Evolutionary conservation across 495 filamentous ascomycete genomes (phyloP).

Genomic region (Neurospora pannonica): DNA sequence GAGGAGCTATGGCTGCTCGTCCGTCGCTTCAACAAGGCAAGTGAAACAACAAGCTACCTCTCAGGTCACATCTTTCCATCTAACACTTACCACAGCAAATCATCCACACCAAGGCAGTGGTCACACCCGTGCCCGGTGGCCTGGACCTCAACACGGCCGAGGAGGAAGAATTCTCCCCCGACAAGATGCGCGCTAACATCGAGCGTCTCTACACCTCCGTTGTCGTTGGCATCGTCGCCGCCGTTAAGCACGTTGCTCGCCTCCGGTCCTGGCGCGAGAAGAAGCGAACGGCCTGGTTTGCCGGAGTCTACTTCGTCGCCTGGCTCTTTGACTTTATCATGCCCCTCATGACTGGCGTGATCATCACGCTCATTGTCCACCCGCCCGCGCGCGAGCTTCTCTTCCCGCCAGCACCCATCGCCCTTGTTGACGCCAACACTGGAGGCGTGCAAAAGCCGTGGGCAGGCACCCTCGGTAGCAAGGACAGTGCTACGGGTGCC

Average conservation of each 20-base stretch:
- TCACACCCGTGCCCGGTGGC: slow-evolving; percentile 37
- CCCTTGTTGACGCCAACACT: slow-evolving; percentile 50
- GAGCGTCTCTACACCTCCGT: slow-evolving; percentile 82
- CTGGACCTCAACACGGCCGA: slow-evolving; percentile 77
- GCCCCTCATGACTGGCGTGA: slow-evolving; percentile 43
- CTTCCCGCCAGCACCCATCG: slow-evolving; percentile 67
- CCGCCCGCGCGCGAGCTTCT: slow-evolving; percentile 52
- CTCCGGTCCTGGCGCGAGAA: slow-evolving; percentile 75
- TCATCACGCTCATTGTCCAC: slow-evolving; percentile 59
- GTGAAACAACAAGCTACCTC: too few species aligned
- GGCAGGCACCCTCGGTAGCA: slow-evolving; percentile 61
- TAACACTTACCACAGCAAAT: slow-evolving; percentile 52
- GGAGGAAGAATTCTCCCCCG: slow-evolving; percentile 77
- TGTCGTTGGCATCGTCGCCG: slow-evolving; percentile 54
- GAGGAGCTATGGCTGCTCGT: slow-evolving; percentile 77
- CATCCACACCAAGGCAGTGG: slow-evolving; percentile 70
- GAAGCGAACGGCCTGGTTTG: slow-evolving; percentile 58
- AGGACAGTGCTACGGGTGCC: slow-evolving; percentile 71
- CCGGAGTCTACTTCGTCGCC: slow-evolving; percentile 56
- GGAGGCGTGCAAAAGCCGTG: slow-evolving; percentile 61
- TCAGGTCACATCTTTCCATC: too few species aligned
- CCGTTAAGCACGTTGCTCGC: slow-evolving; percentile 64
- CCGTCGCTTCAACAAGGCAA: slow-evolving; percentile 75
- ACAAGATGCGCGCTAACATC: slow-evolving; percentile 72
- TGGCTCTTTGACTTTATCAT: slow-evolving; percentile 72